Evolutionary conservation across 306 rosid species (phyloP), one percentile per base, ranked within the genome.

Genomic region (Luffa acutangula): DNA sequence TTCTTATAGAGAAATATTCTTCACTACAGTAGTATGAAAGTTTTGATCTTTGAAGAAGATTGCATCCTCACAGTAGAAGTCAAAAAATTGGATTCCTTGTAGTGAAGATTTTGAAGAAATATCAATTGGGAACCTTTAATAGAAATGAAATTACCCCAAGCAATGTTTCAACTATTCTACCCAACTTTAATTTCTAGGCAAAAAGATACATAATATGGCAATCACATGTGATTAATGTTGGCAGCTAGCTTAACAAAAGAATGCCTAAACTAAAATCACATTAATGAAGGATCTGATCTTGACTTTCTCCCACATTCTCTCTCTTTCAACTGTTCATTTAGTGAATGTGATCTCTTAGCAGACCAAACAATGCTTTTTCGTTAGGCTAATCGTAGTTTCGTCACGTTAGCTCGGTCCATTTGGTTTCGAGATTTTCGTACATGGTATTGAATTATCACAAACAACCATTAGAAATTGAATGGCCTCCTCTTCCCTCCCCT

Each of bases 181-280:
- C 75, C n/a, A 67, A 60, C 67, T 31, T 25, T 15, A 37, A 39
- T 37, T 65, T 37, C 25, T 65, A 65, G n/a, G 73, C 14, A 41
- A 41, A 39, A 10, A 42, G 41, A 42, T 18, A 18, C 67, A 60
- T 21, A 37, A 66, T 66, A 37, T 37, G 25, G 49, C 73, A 39
- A 18, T 39, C 75, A 42, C 75, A 69, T 43, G 75, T 69, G 75
- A 42, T 69, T 69, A 43, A 42, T 42, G 52, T 67, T 67, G 75
- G 67, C 67, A 60, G 39, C 48, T 70, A 21, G 36, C 36, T 43
- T 70, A 21, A 9, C 45, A 70, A n/a, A 70, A 71, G 41, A 71
- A 20, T 71, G 17, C 76, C 20, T 46, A 71, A 71, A 41, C 20
- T 46, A 71, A 71, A 41, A 20, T 46, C 76, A 21, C 41, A 71